Conservation (phyloP, 495 filamentous ascomycete species). For the Glonium stellatum region DNA sequence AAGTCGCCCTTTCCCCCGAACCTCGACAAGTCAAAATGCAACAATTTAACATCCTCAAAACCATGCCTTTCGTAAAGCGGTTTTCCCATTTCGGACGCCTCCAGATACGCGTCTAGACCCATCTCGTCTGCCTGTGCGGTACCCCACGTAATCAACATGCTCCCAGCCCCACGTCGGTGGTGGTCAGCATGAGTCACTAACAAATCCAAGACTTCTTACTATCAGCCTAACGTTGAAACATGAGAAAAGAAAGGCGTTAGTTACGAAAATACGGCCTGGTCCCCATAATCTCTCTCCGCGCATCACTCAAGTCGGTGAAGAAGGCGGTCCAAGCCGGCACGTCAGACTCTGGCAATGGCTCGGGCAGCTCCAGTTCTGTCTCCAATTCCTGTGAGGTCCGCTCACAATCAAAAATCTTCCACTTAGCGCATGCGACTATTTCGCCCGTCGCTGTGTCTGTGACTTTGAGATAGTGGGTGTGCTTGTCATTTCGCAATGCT, state of each 20-base stretch:
- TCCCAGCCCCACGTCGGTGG: conserved; percentile 10
- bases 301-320: conserved; percentile 9
- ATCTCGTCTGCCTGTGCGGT: conserved; percentile 8
- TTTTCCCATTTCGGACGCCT: conserved; percentile 1
- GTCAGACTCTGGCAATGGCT: conserved; percentile 1
- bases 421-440: conserved; percentile 15
- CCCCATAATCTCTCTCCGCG: conserved; percentile 15
- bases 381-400: background rate
- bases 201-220: conserved; percentile 9
- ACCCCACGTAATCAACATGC: conserved; percentile 10
- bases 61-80: conserved; percentile 14
- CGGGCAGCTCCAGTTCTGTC: background rate
- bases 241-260: background rate
- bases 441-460: conserved; percentile 11
- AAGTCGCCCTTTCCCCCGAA: background rate
- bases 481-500: background rate
- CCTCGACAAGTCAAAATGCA: conserved; percentile 4
- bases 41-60: conserved; percentile 7
- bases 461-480: conserved; percentile 3
- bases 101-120: conserved; percentile 10
- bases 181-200: conserved; percentile 11
- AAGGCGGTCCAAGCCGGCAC: conserved; percentile 6
- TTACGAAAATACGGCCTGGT: conserved; percentile 10
- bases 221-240: background rate
- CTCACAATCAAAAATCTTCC: conserved; percentile 4